Percentiles rank a stretch among this genome's conserved stretches.
These are phyloP conservation scores for Pterula multifida DNA, from an alignment of 1,284 basidiomycete species.

Conservation along the genomic window DNA sequence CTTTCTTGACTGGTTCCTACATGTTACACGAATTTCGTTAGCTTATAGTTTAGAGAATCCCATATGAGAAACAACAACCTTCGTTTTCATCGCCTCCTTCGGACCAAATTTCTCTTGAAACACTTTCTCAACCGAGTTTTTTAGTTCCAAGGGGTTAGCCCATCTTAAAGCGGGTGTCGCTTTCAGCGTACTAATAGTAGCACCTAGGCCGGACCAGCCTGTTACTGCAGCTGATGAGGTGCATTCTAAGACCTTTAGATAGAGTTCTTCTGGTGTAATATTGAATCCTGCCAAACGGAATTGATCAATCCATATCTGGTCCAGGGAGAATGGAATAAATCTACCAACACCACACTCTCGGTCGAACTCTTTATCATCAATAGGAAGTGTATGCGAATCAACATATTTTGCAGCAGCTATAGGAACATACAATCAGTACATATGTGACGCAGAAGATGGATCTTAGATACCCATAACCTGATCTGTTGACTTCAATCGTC, in stretches of 20 bases:
- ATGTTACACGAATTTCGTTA: constrained; percentile 3
- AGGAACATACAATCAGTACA: constrained; percentile 5
- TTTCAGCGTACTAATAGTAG: constrained; percentile 64
- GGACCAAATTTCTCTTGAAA: constrained; percentile 74
- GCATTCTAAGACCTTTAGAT: constrained; percentile 50
- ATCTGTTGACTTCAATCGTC: constrained; percentile 71
- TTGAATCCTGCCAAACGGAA: constrained; percentile 55
- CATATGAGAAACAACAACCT: constrained; percentile 33
- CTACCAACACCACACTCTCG: constrained; percentile 79
- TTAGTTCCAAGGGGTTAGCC: constrained; percentile 85
- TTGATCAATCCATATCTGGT: not conserved
- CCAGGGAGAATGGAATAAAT: not conserved
- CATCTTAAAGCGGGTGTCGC: constrained; percentile 66
- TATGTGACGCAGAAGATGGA: constrained; percentile 2
- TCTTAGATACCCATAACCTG: constrained; percentile 69
- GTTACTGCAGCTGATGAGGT: constrained; percentile 40
- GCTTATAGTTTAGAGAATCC: not conserved
- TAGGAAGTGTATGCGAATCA: constrained; percentile 45
- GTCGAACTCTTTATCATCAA: constrained; percentile 71
- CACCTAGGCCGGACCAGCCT: constrained; percentile 70
- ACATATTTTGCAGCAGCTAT: constrained; percentile 75
- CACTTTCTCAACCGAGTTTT: constrained; percentile 72
- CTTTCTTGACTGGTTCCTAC: constrained; percentile 47
- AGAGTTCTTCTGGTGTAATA: constrained; percentile 63
- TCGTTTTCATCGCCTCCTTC: constrained; percentile 59